These are phyloP conservation scores for Trametes villosa DNA, from an alignment of 768 basidiomycete species.

Conservation along the genomic window DNA sequence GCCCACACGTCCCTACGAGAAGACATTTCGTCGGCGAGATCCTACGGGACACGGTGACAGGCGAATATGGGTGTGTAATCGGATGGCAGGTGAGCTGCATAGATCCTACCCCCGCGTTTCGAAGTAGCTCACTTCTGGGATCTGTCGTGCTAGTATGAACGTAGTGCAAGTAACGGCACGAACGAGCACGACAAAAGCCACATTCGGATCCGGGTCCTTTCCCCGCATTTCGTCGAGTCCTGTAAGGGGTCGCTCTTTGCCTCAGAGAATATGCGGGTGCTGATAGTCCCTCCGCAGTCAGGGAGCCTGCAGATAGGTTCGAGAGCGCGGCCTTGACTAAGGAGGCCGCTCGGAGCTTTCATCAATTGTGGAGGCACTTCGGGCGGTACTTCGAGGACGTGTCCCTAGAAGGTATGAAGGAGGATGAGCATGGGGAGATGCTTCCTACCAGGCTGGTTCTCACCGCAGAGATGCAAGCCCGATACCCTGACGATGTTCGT, in stretches of 20 bases:
- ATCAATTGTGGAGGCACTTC: not conserved
- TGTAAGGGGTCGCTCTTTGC: too few species aligned
- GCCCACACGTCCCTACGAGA: too few species aligned
- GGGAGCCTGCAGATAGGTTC: too few species aligned
- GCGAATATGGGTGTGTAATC: not conserved
- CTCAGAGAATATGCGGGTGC: too few species aligned
- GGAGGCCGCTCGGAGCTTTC: not conserved
- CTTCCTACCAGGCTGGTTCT: conserved; percentile 5
- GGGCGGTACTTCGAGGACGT: conserved; percentile 14
- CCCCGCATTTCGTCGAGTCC: too few species aligned
- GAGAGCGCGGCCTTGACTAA: not conserved
- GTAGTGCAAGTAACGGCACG: too few species aligned
- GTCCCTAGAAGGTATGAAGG: not conserved
- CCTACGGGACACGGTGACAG: not conserved
- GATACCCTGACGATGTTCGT: conserved; percentile 3
- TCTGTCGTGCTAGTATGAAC: too few species aligned
- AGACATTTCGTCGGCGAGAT: conserved; percentile 1
- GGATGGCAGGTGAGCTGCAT: conserved; percentile 1
- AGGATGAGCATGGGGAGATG: not conserved
- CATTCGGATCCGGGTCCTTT: too few species aligned
- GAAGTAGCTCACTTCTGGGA: too few species aligned
- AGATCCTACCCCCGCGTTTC: too few species aligned
- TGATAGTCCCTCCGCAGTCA: too few species aligned
- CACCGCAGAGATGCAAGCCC: conserved; percentile 5
- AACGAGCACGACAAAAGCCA: too few species aligned